Evolutionary conservation across 768 basidiomycete genomes (phyloP).

Genomic region (Grammothele lineata): DNA sequence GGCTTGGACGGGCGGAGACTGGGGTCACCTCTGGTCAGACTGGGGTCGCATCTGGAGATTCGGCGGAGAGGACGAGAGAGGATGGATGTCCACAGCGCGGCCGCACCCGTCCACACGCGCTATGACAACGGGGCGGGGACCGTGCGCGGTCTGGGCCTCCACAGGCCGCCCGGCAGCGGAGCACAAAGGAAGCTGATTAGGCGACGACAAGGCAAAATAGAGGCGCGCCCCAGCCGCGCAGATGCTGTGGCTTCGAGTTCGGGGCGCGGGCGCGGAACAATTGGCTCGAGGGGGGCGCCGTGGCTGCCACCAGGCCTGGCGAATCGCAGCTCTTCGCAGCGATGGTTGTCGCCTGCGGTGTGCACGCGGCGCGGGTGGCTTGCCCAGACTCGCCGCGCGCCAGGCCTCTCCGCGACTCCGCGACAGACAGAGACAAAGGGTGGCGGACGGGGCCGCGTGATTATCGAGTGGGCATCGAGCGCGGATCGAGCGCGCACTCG

Average conservation of each 20-base stretch:
- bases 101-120: constrained; percentile 11
- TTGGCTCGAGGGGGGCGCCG: constrained; percentile 1
- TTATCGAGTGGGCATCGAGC: too few relatives aligned
- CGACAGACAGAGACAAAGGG: too few relatives aligned
- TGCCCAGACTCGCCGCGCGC: too few relatives aligned
- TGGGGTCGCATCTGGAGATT: constrained; percentile 11
- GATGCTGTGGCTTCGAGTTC: constrained; percentile 10
- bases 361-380: too few relatives aligned
- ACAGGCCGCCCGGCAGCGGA: not conserved
- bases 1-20: too few relatives aligned
- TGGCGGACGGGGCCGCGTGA: too few relatives aligned
- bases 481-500: too few relatives aligned
- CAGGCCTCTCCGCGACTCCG: too few relatives aligned
- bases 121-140: constrained; percentile 12
- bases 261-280: constrained; percentile 8
- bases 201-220: constrained; percentile 5
- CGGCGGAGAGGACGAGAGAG: constrained; percentile 1
- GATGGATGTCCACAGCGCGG: constrained; percentile 1
- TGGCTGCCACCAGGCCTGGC: not conserved
- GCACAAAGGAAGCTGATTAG: constrained; percentile 12
- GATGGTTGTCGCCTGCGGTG: too few relatives aligned
- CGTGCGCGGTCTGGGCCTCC: constrained; percentile 2
- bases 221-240: not conserved
- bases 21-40: too few relatives aligned
- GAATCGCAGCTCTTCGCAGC: too few relatives aligned